Conservation (phyloP, 495 filamentous ascomycete species). For the Chaetomium tenue region DNA sequence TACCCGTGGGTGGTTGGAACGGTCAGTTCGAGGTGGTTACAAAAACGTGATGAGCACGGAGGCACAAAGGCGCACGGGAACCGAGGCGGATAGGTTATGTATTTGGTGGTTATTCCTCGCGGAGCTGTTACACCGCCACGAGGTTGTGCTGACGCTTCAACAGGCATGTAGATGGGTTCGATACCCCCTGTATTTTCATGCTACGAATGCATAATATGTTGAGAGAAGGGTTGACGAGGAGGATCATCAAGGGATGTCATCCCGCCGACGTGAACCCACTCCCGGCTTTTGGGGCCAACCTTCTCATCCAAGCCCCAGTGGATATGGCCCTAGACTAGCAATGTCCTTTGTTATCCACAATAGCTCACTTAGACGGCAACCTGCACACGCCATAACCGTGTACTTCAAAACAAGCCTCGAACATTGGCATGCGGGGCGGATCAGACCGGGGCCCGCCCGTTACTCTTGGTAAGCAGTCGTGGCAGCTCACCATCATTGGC, state of each 20-base stretch:
- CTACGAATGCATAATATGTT: neutral
- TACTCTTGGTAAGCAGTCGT: neutral
- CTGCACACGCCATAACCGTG: neutral
- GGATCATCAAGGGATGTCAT: neutral
- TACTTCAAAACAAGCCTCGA: neutral
- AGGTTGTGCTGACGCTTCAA: neutral
- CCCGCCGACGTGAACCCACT: neutral
- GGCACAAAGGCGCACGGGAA: neutral
- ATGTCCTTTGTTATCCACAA: too few relatives aligned
- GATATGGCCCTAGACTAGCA: too few relatives aligned
- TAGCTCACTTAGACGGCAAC: neutral
- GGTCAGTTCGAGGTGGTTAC: neutral
- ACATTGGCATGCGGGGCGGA: neutral
- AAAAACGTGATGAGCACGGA: neutral
- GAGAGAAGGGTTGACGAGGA: too few relatives aligned
- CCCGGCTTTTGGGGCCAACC: too few relatives aligned
- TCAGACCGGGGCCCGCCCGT: neutral
- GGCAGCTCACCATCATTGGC: neutral
- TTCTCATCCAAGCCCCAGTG: too few relatives aligned
- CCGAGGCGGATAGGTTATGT: neutral
- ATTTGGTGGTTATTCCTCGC: neutral
- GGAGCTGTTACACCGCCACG: too few relatives aligned
- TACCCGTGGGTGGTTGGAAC: neutral
- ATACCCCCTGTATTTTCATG: neutral
- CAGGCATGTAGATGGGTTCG: neutral